Conservation (phyloP, 768 basidiomycete species). For the Sistotremastrum suecicum region DNA sequence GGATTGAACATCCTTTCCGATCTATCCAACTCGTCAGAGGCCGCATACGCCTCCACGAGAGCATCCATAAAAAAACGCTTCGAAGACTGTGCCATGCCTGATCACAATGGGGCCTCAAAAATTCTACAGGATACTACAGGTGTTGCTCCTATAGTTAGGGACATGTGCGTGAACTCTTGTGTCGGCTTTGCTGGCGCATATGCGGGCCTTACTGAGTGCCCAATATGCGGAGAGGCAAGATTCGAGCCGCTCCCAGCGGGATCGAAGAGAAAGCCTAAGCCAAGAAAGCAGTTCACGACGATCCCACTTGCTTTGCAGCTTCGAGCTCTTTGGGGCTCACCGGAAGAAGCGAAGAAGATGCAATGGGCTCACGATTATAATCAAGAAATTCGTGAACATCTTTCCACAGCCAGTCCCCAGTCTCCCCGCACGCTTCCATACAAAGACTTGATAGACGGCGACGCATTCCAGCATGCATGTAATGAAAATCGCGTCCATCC, state of each 20-base stretch:
- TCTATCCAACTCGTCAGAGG: no score
- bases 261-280: not conserved
- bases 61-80: no score
- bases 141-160: slow-evolving; percentile 17
- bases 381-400: slow-evolving; percentile 6
- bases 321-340: slow-evolving; percentile 20
- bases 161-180: slow-evolving; percentile 32
- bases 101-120: no score
- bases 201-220: slow-evolving; percentile 16
- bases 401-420: slow-evolving; percentile 4
- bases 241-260: slow-evolving; percentile 11
- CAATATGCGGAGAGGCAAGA: slow-evolving; percentile 15
- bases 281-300: slow-evolving; percentile 20
- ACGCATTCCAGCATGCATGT: no score
- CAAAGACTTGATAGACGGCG: slow-evolving; percentile 8
- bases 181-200: slow-evolving; percentile 27
- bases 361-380: slow-evolving; percentile 12
- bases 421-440: not conserved
- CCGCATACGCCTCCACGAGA: no score
- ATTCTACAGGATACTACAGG: slow-evolving; percentile 23
- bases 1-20: no score
- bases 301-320: slow-evolving; percentile 29
- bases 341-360: slow-evolving; percentile 13
- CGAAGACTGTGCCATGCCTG: no score
- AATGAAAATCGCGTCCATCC: slow-evolving; percentile 4